Conservation (phyloP, 768 basidiomycete genomes). For the Mycena filopes region DNA sequence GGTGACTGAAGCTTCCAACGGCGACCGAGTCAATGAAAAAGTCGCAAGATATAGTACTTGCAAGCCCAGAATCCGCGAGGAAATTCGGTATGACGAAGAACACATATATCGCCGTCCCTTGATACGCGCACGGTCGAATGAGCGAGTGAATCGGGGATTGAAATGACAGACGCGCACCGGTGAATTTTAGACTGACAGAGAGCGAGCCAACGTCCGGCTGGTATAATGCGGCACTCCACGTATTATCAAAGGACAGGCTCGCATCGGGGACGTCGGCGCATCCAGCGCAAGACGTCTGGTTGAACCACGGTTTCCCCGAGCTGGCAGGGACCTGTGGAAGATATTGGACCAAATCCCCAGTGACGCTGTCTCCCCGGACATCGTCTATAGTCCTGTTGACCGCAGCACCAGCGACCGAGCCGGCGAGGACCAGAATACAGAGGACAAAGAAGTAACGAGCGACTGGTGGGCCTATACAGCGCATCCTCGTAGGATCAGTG, state of each 20-base stretch:
- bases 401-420: neutral
- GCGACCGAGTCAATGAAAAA: constrained; percentile 31
- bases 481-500: constrained; percentile 25
- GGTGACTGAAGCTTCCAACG: constrained; percentile 32
- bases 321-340: constrained; percentile 19
- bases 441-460: constrained; percentile 20
- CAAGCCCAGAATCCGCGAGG: constrained; percentile 3
- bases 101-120: constrained; percentile 35
- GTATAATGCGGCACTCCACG: constrained; percentile 33
- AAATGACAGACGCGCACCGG: constrained; percentile 15
- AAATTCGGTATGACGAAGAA: constrained; percentile 36
- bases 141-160: neutral
- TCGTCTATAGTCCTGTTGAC: constrained; percentile 39
- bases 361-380: constrained; percentile 30
- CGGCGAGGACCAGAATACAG: neutral
- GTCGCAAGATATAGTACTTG: constrained; percentile 17
- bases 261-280: constrained; percentile 26
- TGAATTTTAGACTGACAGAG: constrained; percentile 25
- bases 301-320: constrained; percentile 16
- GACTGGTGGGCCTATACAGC: constrained; percentile 17
- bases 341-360: constrained; percentile 26
- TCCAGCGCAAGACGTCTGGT: constrained; percentile 24
- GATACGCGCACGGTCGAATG: neutral
- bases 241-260: constrained; percentile 20
- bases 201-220: constrained; percentile 19